A percentile compares a stretch with the other conserved stretches of the same genome.
phyloP scores from a whole-genome alignment of 2,329 filamentous ascomycete genomes.

The Cryphonectria radicalis region DNA sequence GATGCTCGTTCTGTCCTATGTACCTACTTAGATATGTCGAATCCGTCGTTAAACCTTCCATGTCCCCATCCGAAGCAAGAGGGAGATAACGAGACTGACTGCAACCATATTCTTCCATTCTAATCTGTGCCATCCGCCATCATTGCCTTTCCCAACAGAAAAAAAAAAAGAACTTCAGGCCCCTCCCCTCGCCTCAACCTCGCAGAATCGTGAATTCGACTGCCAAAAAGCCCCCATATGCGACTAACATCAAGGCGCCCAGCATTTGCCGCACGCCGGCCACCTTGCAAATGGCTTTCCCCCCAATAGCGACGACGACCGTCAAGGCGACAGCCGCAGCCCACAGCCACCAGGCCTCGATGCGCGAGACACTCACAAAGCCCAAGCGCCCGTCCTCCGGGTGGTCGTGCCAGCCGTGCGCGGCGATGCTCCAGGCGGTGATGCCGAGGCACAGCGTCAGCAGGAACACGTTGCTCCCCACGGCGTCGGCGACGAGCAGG shows the following conservation, averaged over 20 bases:
- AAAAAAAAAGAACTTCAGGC: too few species aligned
- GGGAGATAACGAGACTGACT: background rate
- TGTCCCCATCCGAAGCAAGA: background rate
- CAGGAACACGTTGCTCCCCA: conserved; percentile 59
- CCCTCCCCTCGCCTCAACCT: conserved; percentile 1
- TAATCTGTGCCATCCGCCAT: background rate
- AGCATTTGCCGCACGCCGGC: conserved; percentile 26
- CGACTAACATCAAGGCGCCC: conserved; percentile 27
- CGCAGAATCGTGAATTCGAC: conserved; percentile 27
- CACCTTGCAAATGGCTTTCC: conserved; percentile 19
- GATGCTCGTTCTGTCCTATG: background rate
- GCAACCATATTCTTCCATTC: background rate
- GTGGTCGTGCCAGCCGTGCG: conserved; percentile 29
- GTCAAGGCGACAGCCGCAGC: conserved; percentile 18
- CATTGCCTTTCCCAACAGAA: background rate
- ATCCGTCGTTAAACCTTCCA: background rate
- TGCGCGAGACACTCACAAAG: conserved; percentile 23
- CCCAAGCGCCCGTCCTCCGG: conserved; percentile 17
- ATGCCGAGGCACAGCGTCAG: conserved; percentile 54
- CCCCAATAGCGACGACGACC: conserved; percentile 21
- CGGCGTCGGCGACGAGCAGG: conserved; percentile 57
- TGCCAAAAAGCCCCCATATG: conserved; percentile 25
- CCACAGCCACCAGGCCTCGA: conserved; percentile 30
- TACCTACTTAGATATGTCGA: background rate
- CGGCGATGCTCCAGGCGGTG: conserved; percentile 23